phyloP scores from a whole-genome alignment of 441 rosid genomes.

The Oxalis stricta region DNA sequence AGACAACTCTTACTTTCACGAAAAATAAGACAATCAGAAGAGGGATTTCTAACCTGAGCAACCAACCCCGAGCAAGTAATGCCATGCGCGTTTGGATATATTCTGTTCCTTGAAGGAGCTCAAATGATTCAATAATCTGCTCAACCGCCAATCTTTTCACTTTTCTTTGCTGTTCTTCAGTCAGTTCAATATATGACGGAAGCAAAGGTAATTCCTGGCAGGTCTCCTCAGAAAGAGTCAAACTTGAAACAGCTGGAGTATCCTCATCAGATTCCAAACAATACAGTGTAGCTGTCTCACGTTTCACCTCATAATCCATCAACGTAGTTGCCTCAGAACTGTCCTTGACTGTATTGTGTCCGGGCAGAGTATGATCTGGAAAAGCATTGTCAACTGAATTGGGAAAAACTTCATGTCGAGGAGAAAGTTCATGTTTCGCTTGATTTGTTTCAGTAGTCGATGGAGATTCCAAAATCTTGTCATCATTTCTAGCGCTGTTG shows the following conservation, averaged over 20 bases:
- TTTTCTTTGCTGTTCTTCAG: constrained; percentile 40
- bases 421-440: constrained; percentile 36
- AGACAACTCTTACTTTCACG: not conserved
- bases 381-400: constrained; percentile 30
- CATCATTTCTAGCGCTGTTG: constrained; percentile 30
- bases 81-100: constrained; percentile 47
- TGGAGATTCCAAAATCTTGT: constrained; percentile 30
- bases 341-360: constrained; percentile 30
- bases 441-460: constrained; percentile 29
- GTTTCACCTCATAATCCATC: constrained; percentile 30
- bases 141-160: constrained; percentile 57
- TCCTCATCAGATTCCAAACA: constrained; percentile 41
- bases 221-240: constrained; percentile 47
- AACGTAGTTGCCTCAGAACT: constrained; percentile 25
- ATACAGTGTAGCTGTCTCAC: constrained; percentile 28
- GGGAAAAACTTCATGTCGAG: constrained; percentile 27
- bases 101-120: constrained; percentile 41
- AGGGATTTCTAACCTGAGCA: constrained; percentile 51
- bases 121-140: constrained; percentile 63
- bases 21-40: not conserved
- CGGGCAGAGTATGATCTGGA: constrained; percentile 38
- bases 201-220: constrained; percentile 54
- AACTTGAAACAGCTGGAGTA: constrained; percentile 29
- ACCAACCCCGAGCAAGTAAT: constrained; percentile 79
- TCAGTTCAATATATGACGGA: constrained; percentile 66